Conservation (phyloP, 176 grass and related monocot species). For the Musa acuminata region DNA sequence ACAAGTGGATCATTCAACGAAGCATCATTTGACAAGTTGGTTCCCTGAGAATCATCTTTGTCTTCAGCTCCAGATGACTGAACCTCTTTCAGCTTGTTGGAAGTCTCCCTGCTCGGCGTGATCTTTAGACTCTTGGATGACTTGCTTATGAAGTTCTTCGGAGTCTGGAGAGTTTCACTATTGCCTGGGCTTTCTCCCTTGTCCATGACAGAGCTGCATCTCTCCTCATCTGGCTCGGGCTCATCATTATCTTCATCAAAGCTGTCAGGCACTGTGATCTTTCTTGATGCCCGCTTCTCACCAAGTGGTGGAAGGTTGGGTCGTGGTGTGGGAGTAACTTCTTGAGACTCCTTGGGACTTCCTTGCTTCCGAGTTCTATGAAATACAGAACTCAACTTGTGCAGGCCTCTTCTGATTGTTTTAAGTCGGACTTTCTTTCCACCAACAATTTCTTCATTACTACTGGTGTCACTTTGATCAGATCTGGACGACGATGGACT, state of each 20-base stretch:
- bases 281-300: constrained; percentile 53
- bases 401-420: constrained; percentile 60
- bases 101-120: constrained; percentile 40
- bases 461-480: constrained; percentile 43
- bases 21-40: constrained; percentile 1
- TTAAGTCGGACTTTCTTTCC: constrained; percentile 3
- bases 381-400: constrained; percentile 43
- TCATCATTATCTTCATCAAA: constrained; percentile 6
- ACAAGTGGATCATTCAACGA: constrained; percentile 29
- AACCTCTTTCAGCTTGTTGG: constrained; percentile 45
- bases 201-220: constrained; percentile 27
- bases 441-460: constrained; percentile 39
- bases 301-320: constrained; percentile 40
- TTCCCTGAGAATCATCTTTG: constrained; percentile 24
- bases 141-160: constrained; percentile 42
- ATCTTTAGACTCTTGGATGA: constrained; percentile 46
- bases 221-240: constrained; percentile 16
- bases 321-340: constrained; percentile 33
- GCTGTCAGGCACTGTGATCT: constrained; percentile 39
- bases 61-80: constrained; percentile 22
- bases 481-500: constrained; percentile 43
- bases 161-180: neutral
- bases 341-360: constrained; percentile 23
- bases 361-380: constrained; percentile 43
- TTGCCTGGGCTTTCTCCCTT: constrained; percentile 38